These are phyloP conservation scores for Pelargonium fulgidum DNA, from an alignment of 441 rosid species.

Conservation along the genomic window DNA sequence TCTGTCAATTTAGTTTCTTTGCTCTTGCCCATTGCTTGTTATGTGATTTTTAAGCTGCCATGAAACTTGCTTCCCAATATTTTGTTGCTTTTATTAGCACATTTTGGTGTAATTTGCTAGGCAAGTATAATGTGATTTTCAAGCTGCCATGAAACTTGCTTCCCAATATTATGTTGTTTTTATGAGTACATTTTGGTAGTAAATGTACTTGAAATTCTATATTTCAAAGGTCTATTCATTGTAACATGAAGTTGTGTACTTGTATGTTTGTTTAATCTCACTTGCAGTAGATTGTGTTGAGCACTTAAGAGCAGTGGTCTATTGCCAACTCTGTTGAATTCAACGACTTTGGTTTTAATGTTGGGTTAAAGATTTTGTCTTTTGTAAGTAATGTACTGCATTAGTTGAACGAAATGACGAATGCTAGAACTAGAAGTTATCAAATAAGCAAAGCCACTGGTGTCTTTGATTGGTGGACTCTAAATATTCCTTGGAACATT, in stretches of 20 bases:
- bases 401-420: neutral
- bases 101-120: no score
- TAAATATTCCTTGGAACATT: neutral
- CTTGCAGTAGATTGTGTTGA: neutral
- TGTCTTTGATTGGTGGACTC: neutral
- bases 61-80: neutral
- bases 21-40: neutral
- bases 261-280: neutral
- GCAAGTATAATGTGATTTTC: neutral
- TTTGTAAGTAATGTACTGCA: neutral
- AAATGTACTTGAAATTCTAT: neutral
- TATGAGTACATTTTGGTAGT: neutral
- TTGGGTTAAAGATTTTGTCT: no score
- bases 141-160: neutral
- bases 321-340: neutral
- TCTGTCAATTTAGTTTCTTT: neutral
- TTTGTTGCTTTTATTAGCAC: neutral
- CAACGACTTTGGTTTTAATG: neutral
- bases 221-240: neutral
- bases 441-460: neutral
- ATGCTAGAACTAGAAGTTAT: neutral
- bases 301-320: neutral
- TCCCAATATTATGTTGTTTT: neutral
- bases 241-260: neutral
- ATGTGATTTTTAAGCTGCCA: neutral